Evolutionary conservation across 305 asterid genomes (phyloP), one percentile per base, ranked within the genome.

Genomic region (Fraxinus platypoda): DNA sequence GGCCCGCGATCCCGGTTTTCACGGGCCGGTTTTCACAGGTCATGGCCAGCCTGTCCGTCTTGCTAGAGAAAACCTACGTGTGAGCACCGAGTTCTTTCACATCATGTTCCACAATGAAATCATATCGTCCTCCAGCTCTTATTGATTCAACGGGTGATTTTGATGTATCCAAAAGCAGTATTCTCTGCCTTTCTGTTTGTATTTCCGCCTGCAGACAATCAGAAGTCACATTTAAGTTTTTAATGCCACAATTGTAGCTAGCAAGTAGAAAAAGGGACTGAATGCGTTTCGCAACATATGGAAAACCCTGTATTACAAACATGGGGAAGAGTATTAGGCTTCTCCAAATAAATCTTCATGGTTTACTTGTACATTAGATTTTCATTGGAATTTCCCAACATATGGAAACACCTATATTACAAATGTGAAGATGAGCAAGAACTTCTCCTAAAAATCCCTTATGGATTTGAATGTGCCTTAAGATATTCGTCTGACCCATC

Each of bases 41-140:
- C n/a, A n/a, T n/a, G n/a, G n/a, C n/a, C n/a, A n/a, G n/a, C n/a
- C n/a, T n/a, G n/a, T n/a, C n/a, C n/a, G n/a, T n/a, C n/a, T n/a
- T n/a, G n/a, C 35, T 23, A 81, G 79, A 77, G 80, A 43, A 68
- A 85, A 82, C 97, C 83, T 89, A 94, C 99, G 99, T 96, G 85
- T 96, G 99, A 28, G 99, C 97, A 59, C 99, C 99, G 75, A 96
- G 97, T 88, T 96, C 99, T 84, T 96, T 96, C 87, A 96, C 99
- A 46, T 96, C 99, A 88, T 96, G 98, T 81, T 96, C 99, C 85
- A 96, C 99, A 72, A 94, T 96, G 91, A 96, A 96, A 92, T 96
- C 98, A 84, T 94, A 96, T 66, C 97, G 97, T 46, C 99, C 99
- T 81, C 97, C 95, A 75, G 97, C 97, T 84, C 99, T 94, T 81